phyloP scores from a whole-genome alignment of 2,329 filamentous ascomycete genomes.

The Huntiella abstrusa region DNA sequence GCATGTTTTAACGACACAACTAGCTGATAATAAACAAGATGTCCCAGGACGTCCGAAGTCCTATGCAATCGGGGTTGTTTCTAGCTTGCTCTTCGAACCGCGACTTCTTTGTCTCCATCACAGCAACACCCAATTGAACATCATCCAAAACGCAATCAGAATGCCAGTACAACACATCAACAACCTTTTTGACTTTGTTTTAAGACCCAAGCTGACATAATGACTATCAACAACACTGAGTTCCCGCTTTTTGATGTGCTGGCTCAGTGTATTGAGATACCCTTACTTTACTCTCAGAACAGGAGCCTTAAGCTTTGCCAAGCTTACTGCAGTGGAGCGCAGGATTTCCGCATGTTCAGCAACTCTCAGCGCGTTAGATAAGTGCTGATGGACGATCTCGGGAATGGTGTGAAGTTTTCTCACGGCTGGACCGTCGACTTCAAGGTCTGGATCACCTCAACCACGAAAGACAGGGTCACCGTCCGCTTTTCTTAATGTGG shows the following conservation, averaged over 20 bases:
- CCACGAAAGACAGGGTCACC: no score
- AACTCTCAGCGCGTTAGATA: slow-evolving; percentile 72
- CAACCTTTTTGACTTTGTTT: slow-evolving; percentile 75
- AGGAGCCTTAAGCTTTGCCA: slow-evolving; percentile 57
- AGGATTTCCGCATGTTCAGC: slow-evolving; percentile 53
- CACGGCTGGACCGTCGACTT: no score
- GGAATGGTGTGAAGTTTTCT: slow-evolving; percentile 31
- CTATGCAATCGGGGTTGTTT: slow-evolving; percentile 65
- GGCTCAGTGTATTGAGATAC: slow-evolving; percentile 69
- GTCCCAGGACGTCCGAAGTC: slow-evolving; percentile 63
- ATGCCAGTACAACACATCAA: slow-evolving; percentile 75
- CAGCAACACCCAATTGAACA: slow-evolving; percentile 59
- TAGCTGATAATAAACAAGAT: slow-evolving; percentile 25
- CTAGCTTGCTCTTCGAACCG: slow-evolving; percentile 56
- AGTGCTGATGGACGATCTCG: slow-evolving; percentile 63
- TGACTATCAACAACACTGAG: slow-evolving; percentile 66
- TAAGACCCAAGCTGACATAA: slow-evolving; percentile 57
- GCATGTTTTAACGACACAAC: background rate
- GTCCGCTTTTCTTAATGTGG: no score
- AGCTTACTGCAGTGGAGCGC: slow-evolving; percentile 41
- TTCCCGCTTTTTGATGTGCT: slow-evolving; percentile 58
- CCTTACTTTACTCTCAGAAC: slow-evolving; percentile 65
- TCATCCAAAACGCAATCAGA: slow-evolving; percentile 62
- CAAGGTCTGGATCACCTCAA: no score
- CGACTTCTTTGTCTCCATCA: slow-evolving; percentile 48